Conservation (phyloP, 2,329 filamentous ascomycete species). For the Paramyrothecium roridum region DNA sequence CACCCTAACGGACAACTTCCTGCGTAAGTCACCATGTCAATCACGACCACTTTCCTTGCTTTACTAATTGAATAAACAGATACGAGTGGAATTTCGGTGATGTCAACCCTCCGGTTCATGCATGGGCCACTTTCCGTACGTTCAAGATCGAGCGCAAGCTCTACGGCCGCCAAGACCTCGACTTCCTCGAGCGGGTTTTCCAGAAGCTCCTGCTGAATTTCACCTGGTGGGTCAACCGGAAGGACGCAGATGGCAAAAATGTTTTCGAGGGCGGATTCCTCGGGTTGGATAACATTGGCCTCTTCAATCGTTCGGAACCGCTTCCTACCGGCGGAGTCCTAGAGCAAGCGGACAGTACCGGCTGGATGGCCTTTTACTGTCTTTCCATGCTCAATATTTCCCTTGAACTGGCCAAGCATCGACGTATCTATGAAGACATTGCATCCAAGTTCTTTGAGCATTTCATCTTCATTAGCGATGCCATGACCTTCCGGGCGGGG, state of each 20-base stretch:
- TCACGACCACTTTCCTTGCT: neutral
- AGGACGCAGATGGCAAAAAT: conserved; percentile 92
- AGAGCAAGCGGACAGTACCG: conserved; percentile 95
- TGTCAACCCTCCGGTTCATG: conserved; percentile 94
- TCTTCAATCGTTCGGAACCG: conserved; percentile 96
- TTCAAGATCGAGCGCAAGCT: conserved; percentile 99
- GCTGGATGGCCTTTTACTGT: conserved; percentile 99
- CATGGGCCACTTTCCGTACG: conserved; percentile 90
- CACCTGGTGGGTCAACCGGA: conserved; percentile 99
- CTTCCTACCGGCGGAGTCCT: conserved; percentile 89
- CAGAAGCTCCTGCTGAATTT: conserved; percentile 95
- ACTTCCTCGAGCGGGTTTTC: conserved; percentile 94
- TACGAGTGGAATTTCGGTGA: conserved; percentile 98
- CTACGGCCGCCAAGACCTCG: conserved; percentile 90
- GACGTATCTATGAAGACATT: conserved; percentile 93
- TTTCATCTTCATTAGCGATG: conserved; percentile 96
- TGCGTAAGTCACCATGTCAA: conserved; percentile 52
- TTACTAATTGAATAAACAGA: conserved; percentile 25
- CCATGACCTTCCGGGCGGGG: conserved; percentile 81
- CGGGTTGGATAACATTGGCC: conserved; percentile 91
- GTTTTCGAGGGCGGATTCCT: conserved; percentile 96
- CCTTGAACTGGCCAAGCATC: conserved; percentile 90
- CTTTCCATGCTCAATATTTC: conserved; percentile 96
- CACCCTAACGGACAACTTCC: conserved; percentile 95
- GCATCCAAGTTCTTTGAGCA: conserved; percentile 99